Evolutionary conservation across 106 monocot species (phyloP), one percentile per base, ranked within the genome.

Genomic region (Xerophyta viscosa): DNA sequence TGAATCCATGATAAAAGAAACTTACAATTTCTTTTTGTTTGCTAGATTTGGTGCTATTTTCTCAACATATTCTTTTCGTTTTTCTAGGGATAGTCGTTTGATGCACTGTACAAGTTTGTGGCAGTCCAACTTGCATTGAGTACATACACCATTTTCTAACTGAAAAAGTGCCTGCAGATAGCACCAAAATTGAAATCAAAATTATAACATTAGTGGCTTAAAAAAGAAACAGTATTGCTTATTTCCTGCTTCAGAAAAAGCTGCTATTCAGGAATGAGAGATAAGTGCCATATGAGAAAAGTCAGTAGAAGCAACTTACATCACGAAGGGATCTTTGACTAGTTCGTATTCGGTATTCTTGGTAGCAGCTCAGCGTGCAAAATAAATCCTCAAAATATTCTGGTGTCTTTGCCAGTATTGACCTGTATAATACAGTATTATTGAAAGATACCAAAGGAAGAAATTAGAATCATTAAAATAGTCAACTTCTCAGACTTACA

Each of bases 321-420:
- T 77, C 67, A 44, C 96, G 89, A 56, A 89, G 79, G 37, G 74
- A 72, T 51, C 66, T 74, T 64, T 70, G 77, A 52, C 82, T 89
- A 6, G 89, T 89, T 74, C 96, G 75, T 24, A 86, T 69, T 14
- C 96, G 66, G 54, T 68, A 98, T 57, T 89, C 82, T 28, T 82
- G 73, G 48, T 59, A 89, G 53, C 96, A 98, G 52, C 62, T 63
- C 54, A 98, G 56, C 23, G 66, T 74, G 56, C 96, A 98, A 61
- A 98, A 98, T 17, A 98, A 59, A 66, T 98, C 96, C 48, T 98
- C 96, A 75, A 98, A 86, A 58, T 68, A 98, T 67, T 98, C 89
- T 36, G 96, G 96, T 14, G 61, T 30, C 68, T 70, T 86, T 20
- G 82, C 77, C 54, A 98, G 79, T 58, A 60, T 86, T 44, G 71